Evolutionary conservation across 2,329 filamentous ascomycete species (phyloP).

Genomic region (Stachybotrys elegans): DNA sequence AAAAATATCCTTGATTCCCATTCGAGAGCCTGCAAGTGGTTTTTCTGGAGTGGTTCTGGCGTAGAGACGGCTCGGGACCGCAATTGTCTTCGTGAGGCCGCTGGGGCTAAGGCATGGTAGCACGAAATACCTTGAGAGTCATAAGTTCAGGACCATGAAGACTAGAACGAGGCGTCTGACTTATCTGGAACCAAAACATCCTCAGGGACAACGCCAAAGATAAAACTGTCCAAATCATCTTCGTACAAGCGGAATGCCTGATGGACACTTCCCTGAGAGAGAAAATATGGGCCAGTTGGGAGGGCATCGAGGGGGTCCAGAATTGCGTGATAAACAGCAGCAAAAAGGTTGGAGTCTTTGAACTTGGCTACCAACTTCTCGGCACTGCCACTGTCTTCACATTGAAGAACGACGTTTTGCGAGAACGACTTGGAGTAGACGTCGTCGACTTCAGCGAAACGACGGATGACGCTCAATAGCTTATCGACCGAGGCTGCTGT

Average conservation of each 20-base stretch:
- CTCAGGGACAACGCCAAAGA: not conserved
- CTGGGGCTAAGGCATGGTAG: not conserved
- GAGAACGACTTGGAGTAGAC: not conserved
- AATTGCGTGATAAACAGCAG: not conserved
- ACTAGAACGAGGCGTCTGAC: no score
- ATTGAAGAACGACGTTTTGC: not conserved
- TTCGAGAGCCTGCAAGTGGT: not conserved
- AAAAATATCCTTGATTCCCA: conserved; percentile 49
- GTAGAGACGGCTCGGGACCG: not conserved
- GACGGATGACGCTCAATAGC: no score
- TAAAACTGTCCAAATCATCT: conserved; percentile 6
- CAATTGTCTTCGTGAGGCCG: not conserved
- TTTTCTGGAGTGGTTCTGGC: not conserved
- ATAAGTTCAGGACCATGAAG: not conserved
- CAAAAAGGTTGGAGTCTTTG: not conserved
- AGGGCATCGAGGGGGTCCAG: not conserved
- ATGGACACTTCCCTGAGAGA: conserved; percentile 7
- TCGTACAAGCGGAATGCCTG: conserved; percentile 10
- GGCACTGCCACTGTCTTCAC: not conserved
- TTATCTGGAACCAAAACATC: no score
- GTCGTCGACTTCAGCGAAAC: no score
- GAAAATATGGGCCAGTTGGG: conserved; percentile 10
- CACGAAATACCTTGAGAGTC: not conserved
- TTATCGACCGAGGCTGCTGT: not conserved
- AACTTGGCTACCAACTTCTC: not conserved